These are phyloP conservation scores for Vinca minor DNA, from an alignment of 257 asterid species.

Conservation along the genomic window DNA sequence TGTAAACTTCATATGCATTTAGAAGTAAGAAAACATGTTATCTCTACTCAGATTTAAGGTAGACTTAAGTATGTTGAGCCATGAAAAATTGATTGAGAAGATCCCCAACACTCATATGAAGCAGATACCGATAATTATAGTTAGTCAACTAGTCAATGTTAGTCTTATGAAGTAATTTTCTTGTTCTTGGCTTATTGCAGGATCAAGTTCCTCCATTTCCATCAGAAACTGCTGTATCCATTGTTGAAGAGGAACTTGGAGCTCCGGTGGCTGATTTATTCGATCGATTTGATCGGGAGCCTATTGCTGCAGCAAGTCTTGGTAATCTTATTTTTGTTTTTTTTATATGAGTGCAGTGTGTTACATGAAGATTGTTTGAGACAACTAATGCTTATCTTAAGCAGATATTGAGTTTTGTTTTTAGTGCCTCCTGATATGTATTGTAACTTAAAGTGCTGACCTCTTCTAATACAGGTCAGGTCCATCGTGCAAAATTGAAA, in stretches of 20 bases:
- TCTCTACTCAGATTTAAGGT: no score
- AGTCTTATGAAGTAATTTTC: slow-evolving; percentile 7
- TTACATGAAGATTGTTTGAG: neutral
- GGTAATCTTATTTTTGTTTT: slow-evolving; percentile 35
- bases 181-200: slow-evolving; percentile 22
- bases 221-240: slow-evolving; percentile 66
- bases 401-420: slow-evolving; percentile 1
- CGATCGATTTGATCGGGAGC: slow-evolving; percentile 72
- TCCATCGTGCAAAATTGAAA: slow-evolving; percentile 72
- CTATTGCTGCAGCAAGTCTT: slow-evolving; percentile 94
- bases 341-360: neutral
- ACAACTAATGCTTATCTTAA: neutral
- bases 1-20: no score
- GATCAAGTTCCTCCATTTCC: slow-evolving; percentile 98
- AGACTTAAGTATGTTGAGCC: no score
- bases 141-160: neutral
- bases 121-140: neutral
- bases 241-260: slow-evolving; percentile 81
- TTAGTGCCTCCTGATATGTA: neutral
- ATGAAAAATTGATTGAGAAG: neutral
- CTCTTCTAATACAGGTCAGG: slow-evolving; percentile 64
- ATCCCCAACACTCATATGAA: neutral
- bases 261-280: slow-evolving; percentile 47
- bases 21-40: no score
- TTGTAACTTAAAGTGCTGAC: neutral